These are phyloP conservation scores for Ustilago xerochloae DNA, from an alignment of 1,284 basidiomycete genomes.

Conservation along the genomic window DNA sequence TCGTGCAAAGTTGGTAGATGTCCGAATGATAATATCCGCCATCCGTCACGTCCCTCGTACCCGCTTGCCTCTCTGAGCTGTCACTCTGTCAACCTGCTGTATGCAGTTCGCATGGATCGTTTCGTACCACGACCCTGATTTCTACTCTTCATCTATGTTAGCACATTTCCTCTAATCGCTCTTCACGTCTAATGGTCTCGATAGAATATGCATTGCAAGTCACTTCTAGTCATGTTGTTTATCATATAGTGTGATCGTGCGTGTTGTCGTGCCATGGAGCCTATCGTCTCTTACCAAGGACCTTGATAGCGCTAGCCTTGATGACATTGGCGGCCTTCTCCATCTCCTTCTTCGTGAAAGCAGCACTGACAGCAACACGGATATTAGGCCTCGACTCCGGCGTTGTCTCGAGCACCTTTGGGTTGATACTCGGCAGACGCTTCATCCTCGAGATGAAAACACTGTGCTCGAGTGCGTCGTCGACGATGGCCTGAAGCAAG, in stretches of 20 bases:
- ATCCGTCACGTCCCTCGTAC: not conserved
- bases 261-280: no score
- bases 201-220: constrained; percentile 4
- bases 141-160: no score
- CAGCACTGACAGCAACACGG: constrained; percentile 81
- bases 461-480: constrained; percentile 59
- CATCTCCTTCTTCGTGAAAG: constrained; percentile 85
- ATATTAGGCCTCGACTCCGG: constrained; percentile 78
- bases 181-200: not conserved
- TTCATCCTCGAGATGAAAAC: constrained; percentile 56
- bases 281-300: constrained; percentile 70
- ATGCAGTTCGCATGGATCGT: no score
- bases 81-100: no score
- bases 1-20: constrained; percentile 10
- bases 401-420: constrained; percentile 51
- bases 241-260: not conserved
- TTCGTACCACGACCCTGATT: no score
- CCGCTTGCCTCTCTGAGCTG: no score
- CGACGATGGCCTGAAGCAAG: constrained; percentile 59
- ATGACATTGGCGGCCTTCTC: constrained; percentile 85
- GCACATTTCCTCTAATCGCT: not conserved
- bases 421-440: constrained; percentile 56
- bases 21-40: not conserved
- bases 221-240: not conserved
- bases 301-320: constrained; percentile 80